These are phyloP conservation scores for Alternaria gansuensis DNA, from an alignment of 2,329 filamentous ascomycete genomes.

Conservation along the genomic window DNA sequence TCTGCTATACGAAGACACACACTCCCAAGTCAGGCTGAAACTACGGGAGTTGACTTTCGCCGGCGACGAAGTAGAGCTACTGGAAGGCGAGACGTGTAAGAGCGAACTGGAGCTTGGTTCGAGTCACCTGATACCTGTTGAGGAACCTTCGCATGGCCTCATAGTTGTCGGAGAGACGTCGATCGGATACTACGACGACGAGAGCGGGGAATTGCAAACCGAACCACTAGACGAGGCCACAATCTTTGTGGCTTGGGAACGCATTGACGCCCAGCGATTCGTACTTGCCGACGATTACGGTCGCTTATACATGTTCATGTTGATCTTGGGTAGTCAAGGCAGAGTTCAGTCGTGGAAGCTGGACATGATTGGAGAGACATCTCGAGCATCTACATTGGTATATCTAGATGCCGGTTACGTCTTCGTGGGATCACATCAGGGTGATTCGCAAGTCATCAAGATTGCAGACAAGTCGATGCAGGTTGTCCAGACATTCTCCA, in stretches of 20 bases:
- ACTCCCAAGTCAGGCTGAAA: slow-evolving; percentile 63
- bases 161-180: slow-evolving; percentile 68
- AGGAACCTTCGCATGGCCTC: slow-evolving; percentile 63
- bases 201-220: slow-evolving; percentile 72
- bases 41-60: slow-evolving; percentile 65
- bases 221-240: slow-evolving; percentile 75
- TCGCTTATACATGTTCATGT: slow-evolving; percentile 81
- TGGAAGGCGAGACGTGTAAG: slow-evolving; percentile 60
- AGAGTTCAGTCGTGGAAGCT: slow-evolving; percentile 78
- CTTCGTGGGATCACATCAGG: slow-evolving; percentile 91
- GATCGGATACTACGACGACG: slow-evolving; percentile 84
- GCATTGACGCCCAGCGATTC: slow-evolving; percentile 81
- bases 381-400: slow-evolving; percentile 78
- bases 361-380: slow-evolving; percentile 71
- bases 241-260: slow-evolving; percentile 91
- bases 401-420: slow-evolving; percentile 77
- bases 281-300: slow-evolving; percentile 94
- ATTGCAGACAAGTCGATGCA: slow-evolving; percentile 69
- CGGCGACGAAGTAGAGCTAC: slow-evolving; percentile 63
- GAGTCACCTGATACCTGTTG: slow-evolving; percentile 69
- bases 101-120: slow-evolving; percentile 67
- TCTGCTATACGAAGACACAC: slow-evolving; percentile 70
- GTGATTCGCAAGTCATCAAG: slow-evolving; percentile 84
- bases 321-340: slow-evolving; percentile 70
- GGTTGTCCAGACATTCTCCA: slow-evolving; percentile 77